Conservation (phyloP, 495 filamentous ascomycete species). For the Daldinia vernicosa region DNA sequence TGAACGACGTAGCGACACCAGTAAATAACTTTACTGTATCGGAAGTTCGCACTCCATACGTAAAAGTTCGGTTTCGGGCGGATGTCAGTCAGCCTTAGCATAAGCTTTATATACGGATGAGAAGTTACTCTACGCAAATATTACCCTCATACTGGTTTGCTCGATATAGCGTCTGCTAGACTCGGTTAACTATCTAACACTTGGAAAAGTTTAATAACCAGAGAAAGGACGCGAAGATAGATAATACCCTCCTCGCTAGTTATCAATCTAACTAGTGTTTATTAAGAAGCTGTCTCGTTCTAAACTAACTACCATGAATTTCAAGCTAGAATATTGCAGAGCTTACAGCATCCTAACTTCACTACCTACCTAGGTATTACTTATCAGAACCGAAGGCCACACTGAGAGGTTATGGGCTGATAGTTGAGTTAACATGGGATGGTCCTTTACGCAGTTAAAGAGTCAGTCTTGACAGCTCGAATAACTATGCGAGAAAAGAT, state of each 20-base stretch:
- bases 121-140: background rate
- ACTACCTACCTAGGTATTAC: too few relatives aligned
- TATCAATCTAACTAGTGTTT: background rate
- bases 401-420: background rate
- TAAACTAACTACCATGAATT: background rate
- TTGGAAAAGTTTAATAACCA: background rate
- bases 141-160: background rate
- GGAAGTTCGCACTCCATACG: background rate
- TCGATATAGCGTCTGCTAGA: background rate
- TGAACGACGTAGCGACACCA: background rate
- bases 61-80: background rate
- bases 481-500: background rate
- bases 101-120: background rate
- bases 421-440: background rate
- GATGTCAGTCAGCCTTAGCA: background rate
- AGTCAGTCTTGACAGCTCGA: background rate
- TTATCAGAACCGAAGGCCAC: background rate
- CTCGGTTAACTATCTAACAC: background rate
- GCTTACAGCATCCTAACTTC: background rate
- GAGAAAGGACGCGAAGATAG: background rate
- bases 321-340: too few relatives aligned
- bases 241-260: background rate
- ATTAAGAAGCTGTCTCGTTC: background rate
- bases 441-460: background rate
- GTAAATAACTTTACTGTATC: background rate